Conservation (phyloP, 2,329 filamentous ascomycete genomes). For the Aureobasidium leucospermi region DNA sequence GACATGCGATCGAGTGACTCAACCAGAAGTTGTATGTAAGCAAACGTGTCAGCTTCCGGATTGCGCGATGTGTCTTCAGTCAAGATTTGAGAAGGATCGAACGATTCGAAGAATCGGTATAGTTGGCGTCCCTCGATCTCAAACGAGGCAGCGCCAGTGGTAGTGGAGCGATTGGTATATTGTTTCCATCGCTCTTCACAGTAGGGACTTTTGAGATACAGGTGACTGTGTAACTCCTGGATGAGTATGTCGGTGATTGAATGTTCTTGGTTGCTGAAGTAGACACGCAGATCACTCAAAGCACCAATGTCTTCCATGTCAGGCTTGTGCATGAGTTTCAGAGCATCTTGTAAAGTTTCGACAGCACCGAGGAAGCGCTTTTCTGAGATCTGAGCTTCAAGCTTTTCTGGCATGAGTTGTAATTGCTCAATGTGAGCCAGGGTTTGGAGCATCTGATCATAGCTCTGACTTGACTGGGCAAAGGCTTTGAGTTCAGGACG, state of each 20-base stretch:
- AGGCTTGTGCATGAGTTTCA: conserved; percentile 74
- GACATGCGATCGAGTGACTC: conserved; percentile 88
- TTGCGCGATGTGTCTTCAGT: conserved; percentile 87
- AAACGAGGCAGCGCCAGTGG: conserved; percentile 17
- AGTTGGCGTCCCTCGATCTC: conserved; percentile 47
- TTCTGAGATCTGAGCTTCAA: conserved; percentile 91
- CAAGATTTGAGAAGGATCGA: conserved; percentile 51
- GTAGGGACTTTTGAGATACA: conserved; percentile 96
- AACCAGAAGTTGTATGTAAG: conserved; percentile 79
- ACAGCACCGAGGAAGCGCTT: conserved; percentile 92
- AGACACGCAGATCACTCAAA: conserved; percentile 74
- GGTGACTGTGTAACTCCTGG: conserved; percentile 94
- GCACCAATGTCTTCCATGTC: conserved; percentile 90
- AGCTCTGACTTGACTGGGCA: conserved; percentile 78
- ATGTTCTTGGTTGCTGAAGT: conserved; percentile 88
- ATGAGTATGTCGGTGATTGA: conserved; percentile 88
- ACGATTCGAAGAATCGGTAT: conserved; percentile 50
- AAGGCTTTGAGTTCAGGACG: conserved; percentile 89
- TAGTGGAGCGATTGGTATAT: conserved; percentile 52
- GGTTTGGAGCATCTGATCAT: conserved; percentile 80
- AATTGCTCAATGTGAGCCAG: conserved; percentile 69
- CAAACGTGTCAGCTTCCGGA: conserved; percentile 90
- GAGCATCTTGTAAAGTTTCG: conserved; percentile 79
- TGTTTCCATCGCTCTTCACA: conserved; percentile 93
- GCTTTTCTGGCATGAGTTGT: conserved; percentile 78